phyloP scores from a whole-genome alignment of 2,329 filamentous ascomycete species.

The Botryotinia globosa region DNA sequence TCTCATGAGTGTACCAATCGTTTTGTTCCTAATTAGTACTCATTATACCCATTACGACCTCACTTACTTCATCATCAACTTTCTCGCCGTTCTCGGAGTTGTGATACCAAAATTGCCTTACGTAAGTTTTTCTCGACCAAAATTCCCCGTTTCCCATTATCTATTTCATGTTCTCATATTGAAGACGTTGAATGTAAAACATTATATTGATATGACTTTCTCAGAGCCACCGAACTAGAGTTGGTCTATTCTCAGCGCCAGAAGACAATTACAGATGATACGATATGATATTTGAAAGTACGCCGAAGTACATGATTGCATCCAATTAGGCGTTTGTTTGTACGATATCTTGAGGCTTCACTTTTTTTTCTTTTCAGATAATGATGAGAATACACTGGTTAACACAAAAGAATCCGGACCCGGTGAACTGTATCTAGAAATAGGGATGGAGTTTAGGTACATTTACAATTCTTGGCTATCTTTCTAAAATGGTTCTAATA shows the following conservation, averaged over 20 bases:
- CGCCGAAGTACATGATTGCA: constrained; percentile 25
- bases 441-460: constrained; percentile 33
- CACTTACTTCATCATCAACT: constrained; percentile 96
- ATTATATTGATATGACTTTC: constrained; percentile 30
- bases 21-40: constrained; percentile 92
- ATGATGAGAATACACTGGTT: constrained; percentile 32
- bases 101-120: constrained; percentile 95
- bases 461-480: constrained; percentile 31
- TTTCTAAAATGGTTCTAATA: constrained; percentile 20
- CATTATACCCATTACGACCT: constrained; percentile 99
- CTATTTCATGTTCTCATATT: neutral
- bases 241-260: constrained; percentile 67
- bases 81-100: constrained; percentile 84
- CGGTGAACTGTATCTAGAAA: constrained; percentile 33
- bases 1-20: constrained; percentile 87
- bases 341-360: constrained; percentile 34
- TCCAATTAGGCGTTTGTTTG: constrained; percentile 34
- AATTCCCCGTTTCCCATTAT: neutral
- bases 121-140: constrained; percentile 54
- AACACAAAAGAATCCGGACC: constrained; percentile 26
- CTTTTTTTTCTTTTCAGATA: constrained; percentile 28
- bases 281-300: constrained; percentile 7
- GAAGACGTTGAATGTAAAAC: neutral
- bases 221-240: constrained; percentile 74
- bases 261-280: constrained; percentile 50